These are phyloP conservation scores for Metrosideros polymorpha DNA, from an alignment of 441 rosid species.

Conservation along the genomic window DNA sequence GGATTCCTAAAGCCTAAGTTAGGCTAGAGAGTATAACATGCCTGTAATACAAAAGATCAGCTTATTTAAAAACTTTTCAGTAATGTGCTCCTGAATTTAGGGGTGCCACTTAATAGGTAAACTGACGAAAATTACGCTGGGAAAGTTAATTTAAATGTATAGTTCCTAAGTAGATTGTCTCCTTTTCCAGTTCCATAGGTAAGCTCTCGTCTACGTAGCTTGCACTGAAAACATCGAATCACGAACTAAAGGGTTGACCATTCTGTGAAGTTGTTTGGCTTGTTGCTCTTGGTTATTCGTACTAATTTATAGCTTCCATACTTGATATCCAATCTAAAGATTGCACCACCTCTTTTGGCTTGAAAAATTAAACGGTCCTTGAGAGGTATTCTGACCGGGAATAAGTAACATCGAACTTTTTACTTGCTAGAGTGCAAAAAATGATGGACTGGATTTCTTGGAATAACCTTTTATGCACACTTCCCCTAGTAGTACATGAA, in stretches of 20 bases:
- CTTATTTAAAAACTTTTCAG: background rate
- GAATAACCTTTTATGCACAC: background rate
- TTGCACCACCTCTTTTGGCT: background rate
- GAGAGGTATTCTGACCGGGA: background rate
- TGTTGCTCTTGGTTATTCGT: background rate
- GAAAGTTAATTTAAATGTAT: background rate
- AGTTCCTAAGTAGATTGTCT: background rate
- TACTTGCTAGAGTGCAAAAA: background rate
- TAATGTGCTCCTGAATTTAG: background rate
- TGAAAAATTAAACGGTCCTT: background rate
- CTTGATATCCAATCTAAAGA: background rate
- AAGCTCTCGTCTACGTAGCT: background rate
- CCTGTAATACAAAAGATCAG: background rate
- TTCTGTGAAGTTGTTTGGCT: background rate
- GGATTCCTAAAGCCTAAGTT: background rate
- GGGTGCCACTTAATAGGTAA: background rate
- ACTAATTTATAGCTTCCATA: background rate
- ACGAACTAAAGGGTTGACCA: background rate
- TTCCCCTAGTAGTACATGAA: background rate
- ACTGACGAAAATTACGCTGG: background rate
- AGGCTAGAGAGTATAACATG: background rate
- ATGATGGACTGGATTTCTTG: background rate
- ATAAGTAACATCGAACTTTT: background rate
- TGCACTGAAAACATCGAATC: background rate
- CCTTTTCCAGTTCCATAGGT: background rate